Evolutionary conservation across 257 asterid genomes (phyloP).

Genomic region (Marsdenia floribunda): DNA sequence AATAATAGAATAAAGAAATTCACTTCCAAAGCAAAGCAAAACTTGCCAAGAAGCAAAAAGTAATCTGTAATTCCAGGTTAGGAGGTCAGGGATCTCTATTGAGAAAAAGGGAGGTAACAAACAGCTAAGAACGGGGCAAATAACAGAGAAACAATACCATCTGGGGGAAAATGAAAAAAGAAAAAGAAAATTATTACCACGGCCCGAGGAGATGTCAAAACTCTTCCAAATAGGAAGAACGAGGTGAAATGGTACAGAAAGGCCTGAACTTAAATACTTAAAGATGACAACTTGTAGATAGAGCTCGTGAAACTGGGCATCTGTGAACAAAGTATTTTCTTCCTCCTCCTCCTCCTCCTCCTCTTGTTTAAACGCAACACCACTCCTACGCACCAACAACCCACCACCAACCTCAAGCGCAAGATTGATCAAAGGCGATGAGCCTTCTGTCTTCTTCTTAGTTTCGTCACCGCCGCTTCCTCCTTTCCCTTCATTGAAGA

Average conservation of each 20-base stretch:
- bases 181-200: constrained; percentile 3
- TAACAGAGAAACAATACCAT: too few relatives aligned
- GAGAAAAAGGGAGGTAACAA: background rate
- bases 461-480: background rate
- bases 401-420: constrained; percentile 37
- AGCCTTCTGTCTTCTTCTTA: constrained; percentile 14
- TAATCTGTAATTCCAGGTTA: background rate
- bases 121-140: background rate
- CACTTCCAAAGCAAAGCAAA: background rate
- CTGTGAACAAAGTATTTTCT: constrained; percentile 27
- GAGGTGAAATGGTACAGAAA: constrained; percentile 38
- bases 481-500: constrained; percentile 18
- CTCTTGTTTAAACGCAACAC: constrained; percentile 14
- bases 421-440: constrained; percentile 19
- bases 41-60: background rate
- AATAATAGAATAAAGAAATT: background rate
- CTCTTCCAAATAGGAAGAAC: constrained; percentile 40
- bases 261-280: constrained; percentile 32
- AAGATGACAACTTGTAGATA: constrained; percentile 32
- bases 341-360: constrained; percentile 25
- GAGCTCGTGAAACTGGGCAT: constrained; percentile 37
- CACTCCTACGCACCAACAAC: constrained; percentile 26
- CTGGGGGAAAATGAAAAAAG: background rate
- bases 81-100: background rate
- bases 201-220: constrained; percentile 28